phyloP scores from a whole-genome alignment of 2,329 filamentous ascomycete genomes.

The Aspergillus sp. region DNA sequence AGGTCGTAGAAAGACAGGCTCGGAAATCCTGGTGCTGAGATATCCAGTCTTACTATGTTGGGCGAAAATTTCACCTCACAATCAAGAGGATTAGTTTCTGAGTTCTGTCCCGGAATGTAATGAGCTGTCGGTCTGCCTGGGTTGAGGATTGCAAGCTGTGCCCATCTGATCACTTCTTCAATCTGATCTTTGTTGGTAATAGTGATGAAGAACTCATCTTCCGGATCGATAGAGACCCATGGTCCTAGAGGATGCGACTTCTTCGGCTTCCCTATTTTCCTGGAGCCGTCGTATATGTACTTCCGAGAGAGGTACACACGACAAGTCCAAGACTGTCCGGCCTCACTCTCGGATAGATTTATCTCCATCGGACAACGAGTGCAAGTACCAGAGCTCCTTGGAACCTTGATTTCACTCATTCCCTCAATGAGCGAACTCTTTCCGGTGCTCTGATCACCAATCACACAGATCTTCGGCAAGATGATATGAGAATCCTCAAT shows the following conservation, averaged over 20 bases:
- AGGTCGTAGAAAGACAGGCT: conserved; percentile 82
- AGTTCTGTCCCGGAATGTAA: conserved; percentile 55
- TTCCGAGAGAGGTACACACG: conserved; percentile 64
- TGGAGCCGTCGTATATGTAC: conserved; percentile 54
- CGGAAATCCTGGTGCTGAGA: conserved; percentile 68
- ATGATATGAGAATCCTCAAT: conserved; percentile 67
- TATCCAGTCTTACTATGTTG: conserved; percentile 75
- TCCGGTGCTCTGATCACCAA: conserved; percentile 82
- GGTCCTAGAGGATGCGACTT: conserved; percentile 60
- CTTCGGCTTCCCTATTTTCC: conserved; percentile 48
- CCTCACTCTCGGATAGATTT: conserved; percentile 58
- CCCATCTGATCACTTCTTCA: conserved; percentile 67
- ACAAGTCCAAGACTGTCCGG: conserved; percentile 60
- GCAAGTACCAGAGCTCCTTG: conserved; percentile 69
- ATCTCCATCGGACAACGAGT: conserved; percentile 82
- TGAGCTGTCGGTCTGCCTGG: conserved; percentile 55
- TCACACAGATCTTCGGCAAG: conserved; percentile 75
- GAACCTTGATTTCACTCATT: conserved; percentile 67
- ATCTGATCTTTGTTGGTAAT: conserved; percentile 63
- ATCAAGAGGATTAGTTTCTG: conserved; percentile 28
- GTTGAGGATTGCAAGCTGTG: conserved; percentile 75
- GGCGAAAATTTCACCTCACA: conserved; percentile 71
- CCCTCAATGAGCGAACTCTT: conserved; percentile 70
- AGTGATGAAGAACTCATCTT: conserved; percentile 60
- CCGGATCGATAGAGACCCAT: conserved; percentile 57